Evolutionary conservation across 495 filamentous ascomycete genomes (phyloP).

Genomic region (Coniosporium apollinis): DNA sequence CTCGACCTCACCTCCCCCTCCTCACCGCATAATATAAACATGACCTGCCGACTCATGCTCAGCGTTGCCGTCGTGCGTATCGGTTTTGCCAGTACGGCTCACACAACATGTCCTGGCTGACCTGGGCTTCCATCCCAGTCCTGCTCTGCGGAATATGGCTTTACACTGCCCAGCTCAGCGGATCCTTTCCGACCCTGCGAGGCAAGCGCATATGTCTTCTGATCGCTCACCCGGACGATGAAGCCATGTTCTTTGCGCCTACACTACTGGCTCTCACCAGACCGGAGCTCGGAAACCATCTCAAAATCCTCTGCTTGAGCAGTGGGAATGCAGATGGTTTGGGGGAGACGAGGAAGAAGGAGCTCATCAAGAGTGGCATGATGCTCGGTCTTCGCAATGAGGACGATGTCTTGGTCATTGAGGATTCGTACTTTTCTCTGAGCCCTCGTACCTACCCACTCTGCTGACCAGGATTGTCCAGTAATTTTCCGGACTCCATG

Average conservation of each 20-base stretch:
- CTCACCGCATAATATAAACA: no score
- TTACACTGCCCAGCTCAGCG: constrained; percentile 38
- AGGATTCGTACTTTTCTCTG: constrained; percentile 35
- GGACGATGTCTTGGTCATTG: constrained; percentile 66
- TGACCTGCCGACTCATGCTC: no score
- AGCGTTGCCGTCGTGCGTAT: no score
- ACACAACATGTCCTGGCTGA: constrained; percentile 21
- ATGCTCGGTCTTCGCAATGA: constrained; percentile 53
- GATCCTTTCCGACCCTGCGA: constrained; percentile 48
- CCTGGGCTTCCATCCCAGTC: constrained; percentile 35
- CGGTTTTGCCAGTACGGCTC: no score
- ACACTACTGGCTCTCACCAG: constrained; percentile 64
- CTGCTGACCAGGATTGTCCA: constrained; percentile 13
- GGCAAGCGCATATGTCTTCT: constrained; percentile 76
- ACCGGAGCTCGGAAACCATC: constrained; percentile 60
- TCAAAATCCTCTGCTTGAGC: constrained; percentile 87
- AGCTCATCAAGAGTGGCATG: constrained; percentile 62
- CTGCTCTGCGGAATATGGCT: constrained; percentile 37
- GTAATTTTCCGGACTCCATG: constrained; percentile 78
- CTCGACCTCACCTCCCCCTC: no score
- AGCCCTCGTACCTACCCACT: neutral
- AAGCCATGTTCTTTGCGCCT: constrained; percentile 98
- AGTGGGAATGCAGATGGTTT: constrained; percentile 77
- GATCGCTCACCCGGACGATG: constrained; percentile 95
- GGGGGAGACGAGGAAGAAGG: constrained; percentile 62